Evolutionary conservation across 495 filamentous ascomycete species (phyloP).

Genomic region (Aspergillus incahuasiensis): DNA sequence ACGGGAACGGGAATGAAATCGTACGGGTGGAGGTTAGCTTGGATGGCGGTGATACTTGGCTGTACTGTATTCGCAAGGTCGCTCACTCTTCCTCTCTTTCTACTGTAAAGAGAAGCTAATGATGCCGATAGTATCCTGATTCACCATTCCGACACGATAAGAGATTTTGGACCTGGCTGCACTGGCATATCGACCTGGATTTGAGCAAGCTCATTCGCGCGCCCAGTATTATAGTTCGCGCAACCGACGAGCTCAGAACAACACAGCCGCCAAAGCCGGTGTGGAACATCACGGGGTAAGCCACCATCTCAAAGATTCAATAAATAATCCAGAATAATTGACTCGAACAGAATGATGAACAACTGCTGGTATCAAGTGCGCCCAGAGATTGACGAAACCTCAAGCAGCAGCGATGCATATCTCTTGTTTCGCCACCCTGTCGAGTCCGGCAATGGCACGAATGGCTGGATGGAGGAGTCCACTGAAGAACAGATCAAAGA

Average conservation of each 20-base stretch:
- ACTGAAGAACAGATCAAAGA: constrained; percentile 19
- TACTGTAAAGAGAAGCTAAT: background rate
- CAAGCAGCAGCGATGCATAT: constrained; percentile 10
- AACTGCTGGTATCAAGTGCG: constrained; percentile 30
- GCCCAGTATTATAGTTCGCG: constrained; percentile 16
- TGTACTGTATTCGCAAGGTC: constrained; percentile 17
- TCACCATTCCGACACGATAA: constrained; percentile 15
- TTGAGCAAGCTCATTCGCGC: constrained; percentile 8
- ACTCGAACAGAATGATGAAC: constrained; percentile 35
- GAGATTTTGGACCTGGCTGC: constrained; percentile 22
- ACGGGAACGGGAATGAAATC: constrained; percentile 53
- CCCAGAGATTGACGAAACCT: constrained; percentile 17
- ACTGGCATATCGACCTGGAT: constrained; percentile 17
- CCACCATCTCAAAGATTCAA: background rate
- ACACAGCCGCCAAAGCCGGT: constrained; percentile 18
- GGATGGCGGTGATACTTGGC: constrained; percentile 51
- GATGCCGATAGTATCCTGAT: constrained; percentile 13
- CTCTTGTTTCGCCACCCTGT: constrained; percentile 19
- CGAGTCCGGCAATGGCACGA: constrained; percentile 12
- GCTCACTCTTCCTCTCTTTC: background rate
- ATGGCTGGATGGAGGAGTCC: constrained; percentile 23
- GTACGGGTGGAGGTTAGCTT: constrained; percentile 52
- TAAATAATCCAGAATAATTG: background rate
- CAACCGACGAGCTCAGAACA: constrained; percentile 20
- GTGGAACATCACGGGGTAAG: constrained; percentile 27